phyloP scores from a whole-genome alignment of 2,329 filamentous ascomycete species.

The Colletotrichum sp. region DNA sequence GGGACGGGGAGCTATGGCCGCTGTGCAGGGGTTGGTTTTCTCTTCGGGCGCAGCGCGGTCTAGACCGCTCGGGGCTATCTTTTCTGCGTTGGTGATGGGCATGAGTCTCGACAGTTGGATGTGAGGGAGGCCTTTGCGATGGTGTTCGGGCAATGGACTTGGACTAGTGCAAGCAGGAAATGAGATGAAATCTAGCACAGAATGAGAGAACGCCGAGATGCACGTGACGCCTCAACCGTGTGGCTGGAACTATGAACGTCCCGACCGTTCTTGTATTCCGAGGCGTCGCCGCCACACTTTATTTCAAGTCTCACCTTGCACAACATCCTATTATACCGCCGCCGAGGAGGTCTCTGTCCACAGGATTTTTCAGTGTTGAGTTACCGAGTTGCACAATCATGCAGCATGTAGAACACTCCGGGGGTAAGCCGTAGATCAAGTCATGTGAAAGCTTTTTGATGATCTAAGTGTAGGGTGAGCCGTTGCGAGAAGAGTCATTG shows the following conservation, averaged over 20 bases:
- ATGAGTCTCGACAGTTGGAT: not conserved
- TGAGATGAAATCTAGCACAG: not conserved
- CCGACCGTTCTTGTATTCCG: not conserved
- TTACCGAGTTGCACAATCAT: not conserved
- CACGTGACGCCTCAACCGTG: not conserved
- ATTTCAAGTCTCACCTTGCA: not conserved
- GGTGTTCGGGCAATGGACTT: too few species aligned
- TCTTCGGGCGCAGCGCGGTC: not conserved
- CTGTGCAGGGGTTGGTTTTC: not conserved
- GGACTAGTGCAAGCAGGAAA: not conserved
- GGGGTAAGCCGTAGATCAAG: rapidly evolving
- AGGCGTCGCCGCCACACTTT: not conserved
- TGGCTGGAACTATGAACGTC: not conserved
- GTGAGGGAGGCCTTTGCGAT: not conserved
- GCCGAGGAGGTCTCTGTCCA: not conserved
- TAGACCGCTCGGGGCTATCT: not conserved
- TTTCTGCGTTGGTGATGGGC: not conserved
- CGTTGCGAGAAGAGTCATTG: not conserved
- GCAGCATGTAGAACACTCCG: not conserved
- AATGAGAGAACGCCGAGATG: not conserved
- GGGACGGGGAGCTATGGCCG: not conserved
- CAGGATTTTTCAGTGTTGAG: not conserved
- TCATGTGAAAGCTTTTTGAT: rapidly evolving
- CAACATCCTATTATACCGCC: not conserved
- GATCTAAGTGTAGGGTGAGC: rapidly evolving